phyloP scores from a whole-genome alignment of 139 green algal species.

The Diplosphaera chodatii region DNA sequence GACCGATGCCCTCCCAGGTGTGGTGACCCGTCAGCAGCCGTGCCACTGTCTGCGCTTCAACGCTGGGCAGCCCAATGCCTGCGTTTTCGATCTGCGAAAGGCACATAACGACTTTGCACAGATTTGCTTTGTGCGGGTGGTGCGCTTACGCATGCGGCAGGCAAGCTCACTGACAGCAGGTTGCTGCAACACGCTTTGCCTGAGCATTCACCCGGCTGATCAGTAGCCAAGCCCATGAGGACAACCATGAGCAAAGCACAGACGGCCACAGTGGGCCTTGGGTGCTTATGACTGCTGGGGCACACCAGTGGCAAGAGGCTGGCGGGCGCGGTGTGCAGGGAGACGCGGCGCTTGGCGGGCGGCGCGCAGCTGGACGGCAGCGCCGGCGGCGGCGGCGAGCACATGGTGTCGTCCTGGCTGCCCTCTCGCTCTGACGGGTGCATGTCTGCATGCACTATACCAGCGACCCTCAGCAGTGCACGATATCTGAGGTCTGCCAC shows the following conservation, averaged over 20 bases:
- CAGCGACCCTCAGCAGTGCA: no score
- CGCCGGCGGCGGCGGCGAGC: not conserved
- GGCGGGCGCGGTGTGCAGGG: not conserved
- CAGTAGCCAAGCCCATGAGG: no score
- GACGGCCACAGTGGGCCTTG: no score
- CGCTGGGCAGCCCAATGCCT: constrained; percentile 10
- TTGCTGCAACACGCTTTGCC: no score
- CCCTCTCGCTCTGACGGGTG: not conserved
- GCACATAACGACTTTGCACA: no score
- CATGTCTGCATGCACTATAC: not conserved
- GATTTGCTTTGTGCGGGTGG: no score
- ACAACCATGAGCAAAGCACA: no score
- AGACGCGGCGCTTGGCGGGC: not conserved
- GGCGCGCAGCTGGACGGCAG: not conserved
- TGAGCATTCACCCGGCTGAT: no score
- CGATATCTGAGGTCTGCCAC: no score
- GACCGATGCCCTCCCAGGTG: not conserved
- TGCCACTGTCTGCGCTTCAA: not conserved
- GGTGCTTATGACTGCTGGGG: no score
- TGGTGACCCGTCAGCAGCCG: not conserved
- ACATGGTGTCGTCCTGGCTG: constrained; percentile 1
- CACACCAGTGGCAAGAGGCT: not conserved
- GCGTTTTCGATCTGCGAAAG: constrained; percentile 9
- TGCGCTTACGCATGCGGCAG: no score
- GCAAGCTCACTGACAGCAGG: no score